A percentile compares a stretch with the other conserved stretches of the same genome.
phyloP scores from a whole-genome alignment of 805 yeast genomes.

The Saccharomycopsis selenospora region DNA sequence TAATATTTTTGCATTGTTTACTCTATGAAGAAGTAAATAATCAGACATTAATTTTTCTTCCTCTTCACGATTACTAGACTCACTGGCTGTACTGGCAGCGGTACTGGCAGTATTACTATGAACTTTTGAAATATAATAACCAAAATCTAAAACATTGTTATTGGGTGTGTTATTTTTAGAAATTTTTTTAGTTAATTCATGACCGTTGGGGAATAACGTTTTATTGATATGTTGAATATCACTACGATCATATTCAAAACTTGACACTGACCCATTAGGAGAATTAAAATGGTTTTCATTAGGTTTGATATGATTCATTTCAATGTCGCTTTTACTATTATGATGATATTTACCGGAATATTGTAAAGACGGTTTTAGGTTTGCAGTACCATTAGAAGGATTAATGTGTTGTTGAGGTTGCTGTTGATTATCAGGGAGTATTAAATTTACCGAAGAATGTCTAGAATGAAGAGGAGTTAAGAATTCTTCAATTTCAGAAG shows the following conservation, averaged over 20 bases:
- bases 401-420: background rate
- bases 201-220: slow-evolving; percentile 1
- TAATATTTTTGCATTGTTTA: background rate
- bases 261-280: background rate
- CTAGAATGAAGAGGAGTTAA: slow-evolving; percentile 6
- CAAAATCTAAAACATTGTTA: background rate
- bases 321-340: background rate
- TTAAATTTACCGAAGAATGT: slow-evolving; percentile 3
- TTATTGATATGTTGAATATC: background rate
- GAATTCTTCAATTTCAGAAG: slow-evolving; percentile 6
- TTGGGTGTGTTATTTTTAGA: no score
- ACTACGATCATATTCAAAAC: slow-evolving; percentile 1
- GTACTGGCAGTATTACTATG: background rate
- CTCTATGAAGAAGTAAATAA: background rate
- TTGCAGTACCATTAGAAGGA: background rate
- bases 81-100: background rate
- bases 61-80: background rate
- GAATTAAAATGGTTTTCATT: background rate
- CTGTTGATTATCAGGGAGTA: background rate
- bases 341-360: no score
- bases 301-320: background rate
- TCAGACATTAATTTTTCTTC: background rate
- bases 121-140: background rate
- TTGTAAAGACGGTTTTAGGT: no score
- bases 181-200: background rate